Percentiles rank a stretch among this genome's conserved stretches.
phyloP scores from a whole-genome alignment of 306 rosid genomes.

The Malus domestica region ASM211411v1 NC_041798.1:31633501-31634000 shows the following conservation, averaged over 20 bases:
- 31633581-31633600: conserved; percentile 40
- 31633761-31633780: neutral
- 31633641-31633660: neutral
- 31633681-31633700: neutral
- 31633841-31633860: too few relatives aligned
- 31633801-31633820: neutral
- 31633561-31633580: conserved; percentile 27
- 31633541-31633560: conserved; percentile 7
- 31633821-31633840: too few relatives aligned
- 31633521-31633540: conserved; percentile 27
- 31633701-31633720: too few relatives aligned
- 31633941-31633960: too few relatives aligned
- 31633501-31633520: conserved; percentile 33
- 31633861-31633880: too few relatives aligned
- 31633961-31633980: too few relatives aligned
- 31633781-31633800: too few relatives aligned
- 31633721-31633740: neutral
- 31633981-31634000: too few relatives aligned
- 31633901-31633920: too few relatives aligned
- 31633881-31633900: too few relatives aligned
- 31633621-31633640: conserved; percentile 87
- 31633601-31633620: conserved; percentile 84
- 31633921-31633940: too few relatives aligned
- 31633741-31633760: neutral
- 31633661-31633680: neutral